These are phyloP conservation scores for Catunica adiposa DNA, from an alignment of 2,329 filamentous ascomycete genomes.

Conservation along the genomic window DNA sequence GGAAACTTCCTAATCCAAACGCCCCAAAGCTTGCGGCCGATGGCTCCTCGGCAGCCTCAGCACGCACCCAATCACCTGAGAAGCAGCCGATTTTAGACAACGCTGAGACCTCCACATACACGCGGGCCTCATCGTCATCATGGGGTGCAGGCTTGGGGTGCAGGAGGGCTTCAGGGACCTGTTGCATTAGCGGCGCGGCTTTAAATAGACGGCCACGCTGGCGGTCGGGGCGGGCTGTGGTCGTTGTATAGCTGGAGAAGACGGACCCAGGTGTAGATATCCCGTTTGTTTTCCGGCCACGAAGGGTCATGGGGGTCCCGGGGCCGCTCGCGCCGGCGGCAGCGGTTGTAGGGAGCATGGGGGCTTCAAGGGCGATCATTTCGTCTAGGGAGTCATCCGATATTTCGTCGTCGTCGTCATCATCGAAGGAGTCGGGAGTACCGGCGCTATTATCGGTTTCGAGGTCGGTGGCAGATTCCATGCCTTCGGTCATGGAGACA, in stretches of 20 bases:
- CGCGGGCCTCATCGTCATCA: slow-evolving; percentile 75
- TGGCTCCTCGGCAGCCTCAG: slow-evolving; percentile 63
- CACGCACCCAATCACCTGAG: slow-evolving; percentile 87
- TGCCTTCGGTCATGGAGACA: slow-evolving; percentile 37
- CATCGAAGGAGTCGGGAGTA: slow-evolving; percentile 55
- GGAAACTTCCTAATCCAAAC: slow-evolving; percentile 51
- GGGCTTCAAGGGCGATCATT: slow-evolving; percentile 76
- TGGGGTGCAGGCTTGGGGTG: slow-evolving; percentile 62
- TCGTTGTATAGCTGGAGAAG: slow-evolving; percentile 73
- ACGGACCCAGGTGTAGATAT: slow-evolving; percentile 73
- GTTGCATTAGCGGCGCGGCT: slow-evolving; percentile 55
- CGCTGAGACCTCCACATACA: slow-evolving; percentile 79
- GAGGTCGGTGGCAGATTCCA: slow-evolving; percentile 43
- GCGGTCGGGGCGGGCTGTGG: slow-evolving; percentile 59
- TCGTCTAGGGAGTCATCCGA: slow-evolving; percentile 89
- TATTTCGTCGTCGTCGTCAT: slow-evolving; percentile 59
- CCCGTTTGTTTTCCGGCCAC: slow-evolving; percentile 50
- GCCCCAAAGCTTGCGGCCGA: slow-evolving; percentile 47
- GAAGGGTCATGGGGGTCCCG: slow-evolving; percentile 67
- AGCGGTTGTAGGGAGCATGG: slow-evolving; percentile 53
- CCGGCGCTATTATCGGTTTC: slow-evolving; percentile 37
- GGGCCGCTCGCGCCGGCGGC: slow-evolving; percentile 45
- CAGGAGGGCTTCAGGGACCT: slow-evolving; percentile 60
- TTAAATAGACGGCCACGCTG: slow-evolving; percentile 69
- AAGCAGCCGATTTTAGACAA: slow-evolving; percentile 87